Conservation (phyloP, 2,329 filamentous ascomycete genomes). For the Ilyonectria mors-panacis region DNA sequence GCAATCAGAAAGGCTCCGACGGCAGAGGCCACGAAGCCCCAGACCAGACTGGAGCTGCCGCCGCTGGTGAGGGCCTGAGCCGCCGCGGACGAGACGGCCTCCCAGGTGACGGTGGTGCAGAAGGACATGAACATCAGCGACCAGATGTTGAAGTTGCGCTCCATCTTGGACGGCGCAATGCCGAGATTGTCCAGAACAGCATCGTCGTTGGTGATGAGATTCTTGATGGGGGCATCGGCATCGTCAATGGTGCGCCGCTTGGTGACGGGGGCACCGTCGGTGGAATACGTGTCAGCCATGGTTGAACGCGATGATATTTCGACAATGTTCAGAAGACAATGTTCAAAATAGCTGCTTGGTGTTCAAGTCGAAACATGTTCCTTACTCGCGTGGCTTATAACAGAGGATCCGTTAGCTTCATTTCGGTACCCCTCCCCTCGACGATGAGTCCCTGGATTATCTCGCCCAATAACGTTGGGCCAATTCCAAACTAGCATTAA, state of each 20-base stretch:
- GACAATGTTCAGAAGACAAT: background rate
- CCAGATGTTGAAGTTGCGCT: conserved; percentile 29
- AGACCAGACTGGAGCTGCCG: conserved; percentile 29
- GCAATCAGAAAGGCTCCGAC: background rate
- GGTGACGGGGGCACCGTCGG: background rate
- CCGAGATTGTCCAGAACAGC: conserved; percentile 15
- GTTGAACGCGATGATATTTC: background rate
- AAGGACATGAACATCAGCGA: conserved; percentile 29
- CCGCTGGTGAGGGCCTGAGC: conserved; percentile 18
- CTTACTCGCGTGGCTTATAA: background rate
- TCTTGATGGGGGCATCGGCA: background rate
- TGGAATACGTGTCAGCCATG: background rate
- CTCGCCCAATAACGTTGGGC: background rate
- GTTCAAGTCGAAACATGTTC: background rate
- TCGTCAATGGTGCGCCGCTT: background rate
- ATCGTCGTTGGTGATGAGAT: conserved; percentile 5
- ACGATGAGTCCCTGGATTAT: background rate
- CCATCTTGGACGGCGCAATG: conserved; percentile 23
- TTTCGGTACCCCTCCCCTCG: background rate
- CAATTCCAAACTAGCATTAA: background rate
- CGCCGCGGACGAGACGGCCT: conserved; percentile 14
- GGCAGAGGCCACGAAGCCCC: conserved; percentile 19
- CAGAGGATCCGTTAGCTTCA: background rate
- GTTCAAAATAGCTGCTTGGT: background rate
- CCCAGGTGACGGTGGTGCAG: conserved; percentile 31